These are phyloP conservation scores for Lentinula raphanica DNA, from an alignment of 768 basidiomycete species.

Conservation along the genomic window DNA sequence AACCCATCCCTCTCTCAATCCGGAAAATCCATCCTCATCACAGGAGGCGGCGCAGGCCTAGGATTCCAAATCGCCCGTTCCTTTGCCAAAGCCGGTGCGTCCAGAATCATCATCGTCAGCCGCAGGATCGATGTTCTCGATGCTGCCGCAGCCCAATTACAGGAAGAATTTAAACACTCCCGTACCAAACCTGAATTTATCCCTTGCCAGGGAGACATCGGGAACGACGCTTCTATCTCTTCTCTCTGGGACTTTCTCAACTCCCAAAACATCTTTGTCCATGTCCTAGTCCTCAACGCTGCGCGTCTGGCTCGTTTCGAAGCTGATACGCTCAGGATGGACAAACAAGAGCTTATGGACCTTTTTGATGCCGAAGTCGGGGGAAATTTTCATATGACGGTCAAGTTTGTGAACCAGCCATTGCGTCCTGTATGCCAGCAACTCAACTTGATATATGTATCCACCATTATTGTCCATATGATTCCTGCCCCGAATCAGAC, in stretches of 20 bases:
- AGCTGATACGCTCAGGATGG: neutral
- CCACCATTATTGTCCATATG: neutral
- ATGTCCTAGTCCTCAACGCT: neutral
- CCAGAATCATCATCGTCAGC: neutral
- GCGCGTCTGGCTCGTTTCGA: neutral
- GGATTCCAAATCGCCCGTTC: too few species aligned
- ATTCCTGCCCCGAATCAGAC: neutral
- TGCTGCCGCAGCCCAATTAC: neutral
- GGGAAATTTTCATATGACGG: neutral
- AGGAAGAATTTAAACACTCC: neutral
- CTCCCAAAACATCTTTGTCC: neutral
- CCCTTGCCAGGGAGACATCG: constrained; percentile 2
- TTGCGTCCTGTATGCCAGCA: neutral
- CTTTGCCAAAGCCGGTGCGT: neutral
- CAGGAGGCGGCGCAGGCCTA: too few species aligned
- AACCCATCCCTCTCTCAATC: too few species aligned
- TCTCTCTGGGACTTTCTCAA: neutral
- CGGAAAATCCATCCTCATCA: too few species aligned
- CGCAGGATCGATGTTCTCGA: neutral
- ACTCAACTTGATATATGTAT: neutral
- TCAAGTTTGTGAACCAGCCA: neutral
- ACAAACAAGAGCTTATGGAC: neutral
- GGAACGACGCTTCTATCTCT: neutral
- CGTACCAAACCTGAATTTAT: too few species aligned
- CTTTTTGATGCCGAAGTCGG: neutral